These are phyloP conservation scores for Dissophora globulifera DNA, from an alignment of 192 early-diverging fungal species.

Conservation along the genomic window DNA sequence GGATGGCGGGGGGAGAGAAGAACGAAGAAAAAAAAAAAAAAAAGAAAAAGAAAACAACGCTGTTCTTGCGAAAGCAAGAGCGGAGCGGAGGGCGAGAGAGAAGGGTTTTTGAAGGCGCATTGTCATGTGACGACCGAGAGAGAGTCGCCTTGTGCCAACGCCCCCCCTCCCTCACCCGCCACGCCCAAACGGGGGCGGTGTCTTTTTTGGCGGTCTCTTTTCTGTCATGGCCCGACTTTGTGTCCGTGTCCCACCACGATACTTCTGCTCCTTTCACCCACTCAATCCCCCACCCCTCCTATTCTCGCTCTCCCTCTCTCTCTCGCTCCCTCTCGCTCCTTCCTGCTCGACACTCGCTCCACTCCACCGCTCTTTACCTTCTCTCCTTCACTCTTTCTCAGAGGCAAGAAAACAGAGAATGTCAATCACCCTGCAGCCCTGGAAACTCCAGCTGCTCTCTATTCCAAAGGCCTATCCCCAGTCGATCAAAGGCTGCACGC, in stretches of 20 bases:
- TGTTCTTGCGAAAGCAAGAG: no score
- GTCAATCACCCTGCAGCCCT: constrained; percentile 68
- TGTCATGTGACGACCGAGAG: no score
- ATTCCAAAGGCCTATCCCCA: constrained; percentile 64
- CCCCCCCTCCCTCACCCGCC: no score
- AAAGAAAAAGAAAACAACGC: constrained; percentile 2
- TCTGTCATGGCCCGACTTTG: no score
- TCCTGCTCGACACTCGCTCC: not conserved
- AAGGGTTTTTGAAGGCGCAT: no score
- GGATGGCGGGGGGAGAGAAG: not conserved
- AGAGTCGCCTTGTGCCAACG: no score
- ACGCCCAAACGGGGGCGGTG: no score
- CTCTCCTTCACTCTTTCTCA: constrained; percentile 1
- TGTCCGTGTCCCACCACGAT: no score
- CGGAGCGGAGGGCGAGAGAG: no score
- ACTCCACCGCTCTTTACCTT: not conserved
- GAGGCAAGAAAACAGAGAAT: constrained; percentile 26
- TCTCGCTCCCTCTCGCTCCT: not conserved
- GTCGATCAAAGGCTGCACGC: constrained; percentile 58
- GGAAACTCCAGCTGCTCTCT: constrained; percentile 68
- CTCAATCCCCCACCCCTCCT: not conserved
- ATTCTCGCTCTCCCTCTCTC: not conserved
- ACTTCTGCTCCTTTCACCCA: no score
- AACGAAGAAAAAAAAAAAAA: constrained; percentile 7
- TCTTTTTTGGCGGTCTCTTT: no score